Conservation (phyloP, 306 rosid genomes). For the Malus fusca region DNA sequence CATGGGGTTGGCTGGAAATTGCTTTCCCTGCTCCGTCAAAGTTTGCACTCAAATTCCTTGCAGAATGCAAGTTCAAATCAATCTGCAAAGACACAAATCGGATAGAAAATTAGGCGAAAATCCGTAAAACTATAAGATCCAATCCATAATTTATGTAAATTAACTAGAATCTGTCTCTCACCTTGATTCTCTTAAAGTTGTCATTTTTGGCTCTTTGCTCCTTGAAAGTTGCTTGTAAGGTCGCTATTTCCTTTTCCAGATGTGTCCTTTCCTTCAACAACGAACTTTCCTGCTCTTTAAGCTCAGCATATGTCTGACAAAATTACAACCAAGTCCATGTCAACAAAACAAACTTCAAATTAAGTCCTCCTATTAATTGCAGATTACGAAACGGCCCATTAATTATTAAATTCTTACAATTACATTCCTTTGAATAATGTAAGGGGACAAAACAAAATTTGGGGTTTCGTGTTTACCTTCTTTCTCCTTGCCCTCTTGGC, state of each 20-base stretch:
- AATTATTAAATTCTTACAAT: not conserved
- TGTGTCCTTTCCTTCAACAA: conserved; percentile 55
- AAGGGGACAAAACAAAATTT: not conserved
- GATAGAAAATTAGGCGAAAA: not conserved
- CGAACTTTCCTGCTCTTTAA: conserved; percentile 68
- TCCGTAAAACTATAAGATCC: not conserved
- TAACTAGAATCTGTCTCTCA: not conserved
- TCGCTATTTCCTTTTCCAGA: conserved; percentile 53
- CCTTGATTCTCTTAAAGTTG: conserved; percentile 80
- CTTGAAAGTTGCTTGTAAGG: conserved; percentile 37
- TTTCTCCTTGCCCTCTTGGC: conserved; percentile 48
- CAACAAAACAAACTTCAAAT: not conserved
- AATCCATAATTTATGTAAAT: no score
- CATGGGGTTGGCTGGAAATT: conserved; percentile 38
- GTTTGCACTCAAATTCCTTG: conserved; percentile 24
- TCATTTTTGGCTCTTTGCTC: conserved; percentile 53
- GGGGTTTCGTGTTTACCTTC: conserved; percentile 40
- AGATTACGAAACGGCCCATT: not conserved
- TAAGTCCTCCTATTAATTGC: not conserved
- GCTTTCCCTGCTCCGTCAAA: conserved; percentile 15
- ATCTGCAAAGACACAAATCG: conserved; percentile 32
- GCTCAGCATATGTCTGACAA: conserved; percentile 61
- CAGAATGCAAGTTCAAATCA: conserved; percentile 39
- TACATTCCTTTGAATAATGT: not conserved
- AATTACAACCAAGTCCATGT: conserved; percentile 6